Evolutionary conservation across 805 yeast genomes (phyloP).

Genomic region (Metschnikowia lochheadii): DNA sequence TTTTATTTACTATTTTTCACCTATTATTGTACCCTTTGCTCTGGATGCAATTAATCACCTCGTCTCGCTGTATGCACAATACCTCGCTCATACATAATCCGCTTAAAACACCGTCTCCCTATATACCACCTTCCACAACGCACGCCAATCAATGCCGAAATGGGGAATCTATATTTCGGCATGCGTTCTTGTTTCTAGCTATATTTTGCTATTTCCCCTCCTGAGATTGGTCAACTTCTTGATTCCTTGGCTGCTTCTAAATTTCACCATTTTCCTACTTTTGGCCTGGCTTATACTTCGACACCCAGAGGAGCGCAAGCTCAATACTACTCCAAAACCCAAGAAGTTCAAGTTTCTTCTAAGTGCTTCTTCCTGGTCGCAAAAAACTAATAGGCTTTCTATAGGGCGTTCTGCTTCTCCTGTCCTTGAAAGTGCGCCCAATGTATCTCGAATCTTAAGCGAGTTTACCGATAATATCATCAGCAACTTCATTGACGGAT

Average conservation of each 20-base stretch:
- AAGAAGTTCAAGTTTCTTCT: background rate
- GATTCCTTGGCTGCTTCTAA: background rate
- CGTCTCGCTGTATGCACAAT: slow-evolving; percentile 2
- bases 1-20: background rate
- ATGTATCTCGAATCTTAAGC: slow-evolving; percentile 51
- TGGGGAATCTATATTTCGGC: slow-evolving; percentile 3
- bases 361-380: background rate
- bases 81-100: background rate
- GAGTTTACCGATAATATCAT: slow-evolving; percentile 46
- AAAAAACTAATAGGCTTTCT: background rate
- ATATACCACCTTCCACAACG: background rate
- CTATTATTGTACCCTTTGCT: background rate
- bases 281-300: background rate
- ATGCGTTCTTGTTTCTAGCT: background rate
- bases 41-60: background rate
- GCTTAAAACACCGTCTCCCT: background rate
- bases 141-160: slow-evolving; percentile 1
- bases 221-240: background rate
- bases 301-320: slow-evolving; percentile 1
- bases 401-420: background rate
- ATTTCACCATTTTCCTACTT: background rate
- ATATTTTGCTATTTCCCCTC: background rate
- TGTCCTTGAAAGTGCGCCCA: slow-evolving; percentile 3
- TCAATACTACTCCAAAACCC: background rate
- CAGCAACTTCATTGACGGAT: slow-evolving; percentile 50